Evolutionary conservation across 495 filamentous ascomycete genomes (phyloP).

Genomic region (Penicillium maclennaniae): DNA sequence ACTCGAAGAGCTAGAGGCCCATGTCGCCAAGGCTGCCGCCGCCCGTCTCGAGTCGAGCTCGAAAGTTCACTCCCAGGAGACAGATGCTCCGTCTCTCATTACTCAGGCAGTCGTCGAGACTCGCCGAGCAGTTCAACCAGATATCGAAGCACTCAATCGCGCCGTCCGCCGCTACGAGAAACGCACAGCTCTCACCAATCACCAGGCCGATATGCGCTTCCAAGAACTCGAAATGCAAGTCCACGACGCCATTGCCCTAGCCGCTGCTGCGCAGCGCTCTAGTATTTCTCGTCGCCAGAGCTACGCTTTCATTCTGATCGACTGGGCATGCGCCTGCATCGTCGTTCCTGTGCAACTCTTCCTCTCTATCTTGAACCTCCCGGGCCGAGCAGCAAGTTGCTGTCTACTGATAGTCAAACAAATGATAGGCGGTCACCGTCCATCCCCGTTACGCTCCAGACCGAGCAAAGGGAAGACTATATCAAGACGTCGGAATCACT

Average conservation of each 20-base stretch:
- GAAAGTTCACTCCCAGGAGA: conserved; percentile 15
- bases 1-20: conserved; percentile 68
- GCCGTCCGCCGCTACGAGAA: conserved; percentile 95
- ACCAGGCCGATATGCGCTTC: conserved; percentile 73
- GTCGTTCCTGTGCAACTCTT: conserved; percentile 27
- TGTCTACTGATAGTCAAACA: conserved; percentile 16
- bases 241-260: conserved; percentile 73
- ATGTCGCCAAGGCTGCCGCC: conserved; percentile 42
- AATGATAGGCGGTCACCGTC: conserved; percentile 7
- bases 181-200: conserved; percentile 63
- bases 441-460: conserved; percentile 5
- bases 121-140: conserved; percentile 64
- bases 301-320: conserved; percentile 21
- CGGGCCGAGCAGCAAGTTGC: conserved; percentile 16
- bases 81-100: conserved; percentile 29
- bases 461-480: conserved; percentile 19
- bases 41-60: conserved; percentile 16
- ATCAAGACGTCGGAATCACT: neutral
- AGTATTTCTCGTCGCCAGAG: conserved; percentile 13
- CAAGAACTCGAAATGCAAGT: conserved; percentile 63
- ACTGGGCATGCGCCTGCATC: conserved; percentile 29
- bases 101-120: conserved; percentile 57
- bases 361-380: conserved; percentile 23
- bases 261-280: conserved; percentile 64
- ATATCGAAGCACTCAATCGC: conserved; percentile 84